Evolutionary conservation across 768 basidiomycete species (phyloP).

Genomic region (Hygrophorus russula): DNA sequence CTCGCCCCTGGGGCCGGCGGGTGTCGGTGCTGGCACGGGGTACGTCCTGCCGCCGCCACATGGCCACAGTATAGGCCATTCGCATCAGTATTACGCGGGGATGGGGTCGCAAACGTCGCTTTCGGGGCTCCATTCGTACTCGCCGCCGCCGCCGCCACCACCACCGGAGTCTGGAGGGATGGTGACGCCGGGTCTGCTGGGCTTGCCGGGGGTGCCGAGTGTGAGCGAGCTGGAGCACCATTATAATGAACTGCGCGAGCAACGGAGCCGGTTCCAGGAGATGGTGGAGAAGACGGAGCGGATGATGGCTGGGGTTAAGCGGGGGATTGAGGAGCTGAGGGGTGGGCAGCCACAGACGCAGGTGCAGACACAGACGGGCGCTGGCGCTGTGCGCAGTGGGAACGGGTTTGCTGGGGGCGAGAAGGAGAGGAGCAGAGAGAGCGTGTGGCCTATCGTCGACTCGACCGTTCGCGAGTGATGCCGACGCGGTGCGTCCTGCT

Average conservation of each 20-base stretch:
- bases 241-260: constrained; percentile 50
- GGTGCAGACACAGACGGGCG: not conserved
- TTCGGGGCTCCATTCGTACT: not conserved
- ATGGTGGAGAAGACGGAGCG: constrained; percentile 66
- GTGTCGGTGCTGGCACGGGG: constrained; percentile 21
- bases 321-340: constrained; percentile 69
- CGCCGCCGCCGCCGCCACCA: constrained; percentile 3
- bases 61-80: constrained; percentile 6
- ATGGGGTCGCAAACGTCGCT: not conserved
- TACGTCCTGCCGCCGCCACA: constrained; percentile 31
- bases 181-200: not conserved
- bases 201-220: constrained; percentile 25
- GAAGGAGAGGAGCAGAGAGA: constrained; percentile 14
- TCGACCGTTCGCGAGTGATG: constrained; percentile 15
- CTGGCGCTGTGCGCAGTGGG: not conserved
- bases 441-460: constrained; percentile 23
- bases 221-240: constrained; percentile 60
- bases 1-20: constrained; percentile 49
- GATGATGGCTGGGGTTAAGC: constrained; percentile 60
- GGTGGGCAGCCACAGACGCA: constrained; percentile 13
- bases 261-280: constrained; percentile 57
- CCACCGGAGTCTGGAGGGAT: not conserved
- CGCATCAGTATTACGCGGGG: constrained; percentile 10
- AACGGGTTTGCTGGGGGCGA: constrained; percentile 7
- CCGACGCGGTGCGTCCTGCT: not conserved